A percentile compares a stretch with the other conserved stretches of the same genome.
Evolutionary conservation across 257 asterid species (phyloP).

Genomic region (Solanum dulcamara): DNA sequence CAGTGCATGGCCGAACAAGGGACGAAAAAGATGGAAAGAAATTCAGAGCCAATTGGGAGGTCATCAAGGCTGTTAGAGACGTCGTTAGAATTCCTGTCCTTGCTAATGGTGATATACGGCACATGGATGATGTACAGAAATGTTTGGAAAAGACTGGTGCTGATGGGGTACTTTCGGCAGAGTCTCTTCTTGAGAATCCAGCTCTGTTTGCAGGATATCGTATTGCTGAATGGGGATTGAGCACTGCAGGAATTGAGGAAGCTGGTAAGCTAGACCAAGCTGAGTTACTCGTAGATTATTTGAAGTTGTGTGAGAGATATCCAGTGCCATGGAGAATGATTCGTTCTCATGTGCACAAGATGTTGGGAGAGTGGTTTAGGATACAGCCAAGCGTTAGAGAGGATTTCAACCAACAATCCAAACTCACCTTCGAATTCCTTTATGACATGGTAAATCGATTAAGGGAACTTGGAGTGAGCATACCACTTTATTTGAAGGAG

Average conservation of each 20-base stretch:
- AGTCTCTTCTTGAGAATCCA: conserved; percentile 89
- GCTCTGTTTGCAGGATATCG: conserved; percentile 83
- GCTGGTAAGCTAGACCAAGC: conserved; percentile 65
- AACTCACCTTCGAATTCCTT: conserved; percentile 68
- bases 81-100: conserved; percentile 84
- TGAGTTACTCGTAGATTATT: conserved; percentile 54
- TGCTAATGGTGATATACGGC: conserved; percentile 82
- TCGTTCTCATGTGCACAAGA: conserved; percentile 88
- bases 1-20: conserved; percentile 93
- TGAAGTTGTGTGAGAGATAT: conserved; percentile 67
- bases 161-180: conserved; percentile 90
- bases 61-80: conserved; percentile 69
- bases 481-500: conserved; percentile 58
- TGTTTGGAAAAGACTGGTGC: conserved; percentile 76
- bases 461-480: conserved; percentile 48
- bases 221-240: conserved; percentile 56
- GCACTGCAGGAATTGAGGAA: conserved; percentile 22
- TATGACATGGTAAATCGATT: conserved; percentile 55
- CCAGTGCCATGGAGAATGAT: conserved; percentile 97
- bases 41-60: conserved; percentile 72
- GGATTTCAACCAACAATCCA: conserved; percentile 53
- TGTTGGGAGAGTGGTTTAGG: conserved; percentile 87
- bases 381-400: conserved; percentile 64
- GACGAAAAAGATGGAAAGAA: conserved; percentile 91
- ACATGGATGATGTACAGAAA: conserved; percentile 59